Base-by-base conservation (phyloP, 305 asterid species). In the Nicotiana rustica region DNA sequence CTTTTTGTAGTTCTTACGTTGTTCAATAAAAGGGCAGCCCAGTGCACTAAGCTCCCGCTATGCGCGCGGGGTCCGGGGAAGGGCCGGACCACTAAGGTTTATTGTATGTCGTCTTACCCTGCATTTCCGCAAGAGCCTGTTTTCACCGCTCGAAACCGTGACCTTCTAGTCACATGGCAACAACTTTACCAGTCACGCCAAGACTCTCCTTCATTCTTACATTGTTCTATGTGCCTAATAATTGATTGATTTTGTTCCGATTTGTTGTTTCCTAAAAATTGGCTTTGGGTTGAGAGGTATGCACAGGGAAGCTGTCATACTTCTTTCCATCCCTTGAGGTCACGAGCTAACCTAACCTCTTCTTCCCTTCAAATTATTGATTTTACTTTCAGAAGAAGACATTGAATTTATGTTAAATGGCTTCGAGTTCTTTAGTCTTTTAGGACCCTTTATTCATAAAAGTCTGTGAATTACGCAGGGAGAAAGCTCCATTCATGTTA, bases 181-280 rank as follows among this genome's bases (percentile, higher is more conserved):
- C 25, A 25, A 25, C 25, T 25, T 25, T 25, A 25, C 25, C 25
- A 25, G 25, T 25, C 25, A 25, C 25, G 25, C 25, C 25, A 25
- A 25, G 25, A 25, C 25, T 25, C 25, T 25, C 25, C 25, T 25
- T 25, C 25, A 25, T 76, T 82, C 78, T 4, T 31, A 67, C 36
- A 12, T 77, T 83, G 70, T 62, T 47, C 67, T 62, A 84, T 85
- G 59, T 52, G 29, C 31, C 80, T 35, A 55, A 76, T 38, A 76
- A 55, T 76, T 29, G 31, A 29, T 25, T 55, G 66, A 44, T 52
- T 52, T 49, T 29, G 49, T 55, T 55, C 10, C 5, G 9, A 15
- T 14, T 55, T 76, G 25, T 76, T 52, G 59, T 56, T 56, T 19
- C 44, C 49, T 17, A 76, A 76, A 52, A 55, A 49, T 55, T 55